Evolutionary conservation across 2,329 filamentous ascomycete genomes (phyloP), one percentile per base, ranked within the genome.

Genomic region (Hypoxylon sp.): DNA sequence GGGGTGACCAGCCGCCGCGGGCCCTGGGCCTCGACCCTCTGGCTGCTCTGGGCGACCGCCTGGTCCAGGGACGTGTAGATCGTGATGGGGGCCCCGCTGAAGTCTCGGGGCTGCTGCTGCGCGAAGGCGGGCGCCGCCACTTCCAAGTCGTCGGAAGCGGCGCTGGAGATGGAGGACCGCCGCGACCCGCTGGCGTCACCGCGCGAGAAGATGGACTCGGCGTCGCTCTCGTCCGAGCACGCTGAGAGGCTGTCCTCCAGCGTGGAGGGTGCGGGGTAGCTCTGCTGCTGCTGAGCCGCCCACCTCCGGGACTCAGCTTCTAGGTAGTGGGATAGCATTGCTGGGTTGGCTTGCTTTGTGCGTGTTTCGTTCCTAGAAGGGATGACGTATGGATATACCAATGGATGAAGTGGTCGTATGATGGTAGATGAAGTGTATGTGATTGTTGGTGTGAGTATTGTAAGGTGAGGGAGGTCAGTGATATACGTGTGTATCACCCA

Each of bases 31-130:
- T 72, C 71, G 28, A 68, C 52, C 8, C 54, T 44, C 53, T 66
- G 58, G n/a, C 65, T 67, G 62, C 71, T 72, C 58, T 72, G 70
- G 22, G 70, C 66, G 5, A 71, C 73, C 3, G 74, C 74, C 41
- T 74, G 72, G 44, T 75, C 73, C 41, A 76, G 68, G 39, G 74
- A 76, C 4, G 70, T 62, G 62, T 75, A 76, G 37, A 74, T 70
- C 39, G 71, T 65, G 61, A 76, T 73, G 34, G 68, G 69, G 15
- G 67, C 65, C 32, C 70, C 73, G 62, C 69, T 64, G 43, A 56
- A 52, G 58, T 72, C 69, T 30, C 62, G 68, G 37, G 69, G 70
- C 47, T 59, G 59, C 26, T 68, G 70, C 47, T 59, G 59, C 26
- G 68, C 65, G 67, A 68, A 70, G 22, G 59, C 34, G 7, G 56